Base-by-base conservation (phyloP, 441 rosid species). In the Populus hybrid region DNA sequence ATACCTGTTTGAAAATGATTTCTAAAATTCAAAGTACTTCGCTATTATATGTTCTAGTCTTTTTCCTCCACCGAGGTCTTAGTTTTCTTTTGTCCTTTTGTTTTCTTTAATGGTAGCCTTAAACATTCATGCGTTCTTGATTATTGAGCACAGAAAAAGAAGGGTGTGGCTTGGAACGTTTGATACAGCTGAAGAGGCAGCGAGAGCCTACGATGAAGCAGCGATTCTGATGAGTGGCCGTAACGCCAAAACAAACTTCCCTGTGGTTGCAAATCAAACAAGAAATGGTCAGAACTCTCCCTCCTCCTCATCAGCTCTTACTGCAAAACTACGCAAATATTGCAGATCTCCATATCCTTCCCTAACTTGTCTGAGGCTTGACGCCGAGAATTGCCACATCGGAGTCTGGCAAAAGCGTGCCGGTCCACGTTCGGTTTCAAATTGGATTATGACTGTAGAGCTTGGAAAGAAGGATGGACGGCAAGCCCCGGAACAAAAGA, bases 361-460 rank as follows among this genome's bases (percentile, higher is more conserved):
- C 8, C 88, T 94, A 30, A 94, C 97, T 26, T 94, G 98, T 76
- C 86, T 92, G 3, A 90, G 97, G 83, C 98, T 94, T 6, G 98
- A 94, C 87, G 89, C 87, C 0, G 90, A 88, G 81, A 91, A 83
- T 78, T 87, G 92, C 30, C 92, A 92, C 78, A 89, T 94, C 42
- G 98, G 98, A 21, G 97, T 94, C 6, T 94, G 98, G 98, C 98
- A 94, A 76, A 94, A 90, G 85, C 82, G 90, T 0, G 96, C 97
- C 1, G 97, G 96, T 61, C 75, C 88, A 8, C 87, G 81, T 40
- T 81, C 97, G 0, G 89, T 82, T 67, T 91, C 94, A 3, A 87
- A 84, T 35, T 94, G 98, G 98, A 91, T 92, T 63, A 94, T 90
- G 98, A 91, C 89, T 1, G 89, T 91, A 5, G 92, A 92, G 86